Percentiles rank a stretch among this genome's conserved stretches.
Evolutionary conservation across 768 basidiomycete genomes (phyloP).

Genomic region (Inosperma sp.): DNA sequence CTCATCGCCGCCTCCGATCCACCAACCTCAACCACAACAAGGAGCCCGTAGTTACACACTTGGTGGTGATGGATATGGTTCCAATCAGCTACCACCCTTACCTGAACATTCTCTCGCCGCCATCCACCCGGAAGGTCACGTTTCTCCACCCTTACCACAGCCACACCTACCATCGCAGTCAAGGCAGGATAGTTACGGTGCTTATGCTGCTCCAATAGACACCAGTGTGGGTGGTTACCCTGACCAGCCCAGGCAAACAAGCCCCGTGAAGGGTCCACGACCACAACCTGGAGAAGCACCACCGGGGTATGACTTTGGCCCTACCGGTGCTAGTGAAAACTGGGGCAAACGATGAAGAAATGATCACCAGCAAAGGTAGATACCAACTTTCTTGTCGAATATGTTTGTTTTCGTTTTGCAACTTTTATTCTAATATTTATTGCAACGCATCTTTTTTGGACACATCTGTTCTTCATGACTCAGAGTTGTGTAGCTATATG

Average conservation of each 20-base stretch:
- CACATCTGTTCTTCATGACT: too few species aligned
- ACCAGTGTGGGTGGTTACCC: slow-evolving; percentile 28
- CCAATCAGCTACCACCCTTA: slow-evolving; percentile 40
- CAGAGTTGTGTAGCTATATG: too few species aligned
- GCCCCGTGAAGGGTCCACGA: slow-evolving; percentile 43
- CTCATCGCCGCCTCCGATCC: slow-evolving; percentile 20
- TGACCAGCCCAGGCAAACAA: slow-evolving; percentile 24
- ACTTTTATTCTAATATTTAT: too few species aligned
- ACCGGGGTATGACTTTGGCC: slow-evolving; percentile 60
- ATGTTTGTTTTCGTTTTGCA: too few species aligned
- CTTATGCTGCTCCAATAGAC: slow-evolving; percentile 38
- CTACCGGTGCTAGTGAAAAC: slow-evolving; percentile 43
- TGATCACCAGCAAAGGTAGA: too few species aligned
- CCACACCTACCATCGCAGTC: slow-evolving; percentile 16
- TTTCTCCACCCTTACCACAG: slow-evolving; percentile 12
- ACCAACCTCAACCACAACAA: slow-evolving; percentile 25
- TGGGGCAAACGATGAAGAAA: slow-evolving; percentile 45
- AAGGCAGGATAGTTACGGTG: slow-evolving; percentile 18
- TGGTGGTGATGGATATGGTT: slow-evolving; percentile 47
- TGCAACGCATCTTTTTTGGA: too few species aligned
- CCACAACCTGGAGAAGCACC: slow-evolving; percentile 51
- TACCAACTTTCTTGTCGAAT: too few species aligned
- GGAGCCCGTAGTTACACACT: slow-evolving; percentile 34
- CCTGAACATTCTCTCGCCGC: too few species aligned
- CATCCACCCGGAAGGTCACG: too few species aligned